Percentiles rank a stretch among this genome's conserved stretches.
phyloP scores from a whole-genome alignment of 1,284 basidiomycete species.

The Mycena sp. region DNA sequence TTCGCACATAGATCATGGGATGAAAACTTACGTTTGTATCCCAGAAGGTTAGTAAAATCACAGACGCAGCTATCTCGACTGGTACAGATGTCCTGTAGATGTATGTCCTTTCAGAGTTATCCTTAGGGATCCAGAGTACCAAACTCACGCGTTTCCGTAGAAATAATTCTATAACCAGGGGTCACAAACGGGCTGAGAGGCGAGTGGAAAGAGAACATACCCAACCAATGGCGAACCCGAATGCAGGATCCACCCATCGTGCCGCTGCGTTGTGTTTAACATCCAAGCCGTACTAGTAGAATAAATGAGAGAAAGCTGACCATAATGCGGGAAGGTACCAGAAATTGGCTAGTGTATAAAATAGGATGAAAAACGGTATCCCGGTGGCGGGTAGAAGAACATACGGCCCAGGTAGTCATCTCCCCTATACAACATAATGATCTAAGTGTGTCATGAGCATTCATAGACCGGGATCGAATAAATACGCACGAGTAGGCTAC shows the following conservation, averaged over 20 bases:
- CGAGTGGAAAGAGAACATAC: slow-evolving; percentile 45
- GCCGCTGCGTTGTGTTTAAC: slow-evolving; percentile 51
- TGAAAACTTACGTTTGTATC: slow-evolving; percentile 59
- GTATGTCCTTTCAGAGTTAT: neutral
- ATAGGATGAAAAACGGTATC: neutral
- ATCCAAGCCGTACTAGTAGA: neutral
- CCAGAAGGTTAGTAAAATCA: slow-evolving; percentile 83
- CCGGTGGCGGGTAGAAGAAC: neutral
- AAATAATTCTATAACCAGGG: slow-evolving; percentile 47
- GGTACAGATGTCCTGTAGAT: slow-evolving; percentile 65
- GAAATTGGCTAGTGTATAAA: slow-evolving; percentile 58
- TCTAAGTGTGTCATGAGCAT: slow-evolving; percentile 39
- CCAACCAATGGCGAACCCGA: slow-evolving; percentile 77
- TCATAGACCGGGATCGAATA: neutral
- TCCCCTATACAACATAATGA: slow-evolving; percentile 73
- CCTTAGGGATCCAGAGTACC: neutral
- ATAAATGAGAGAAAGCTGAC: slow-evolving; percentile 37
- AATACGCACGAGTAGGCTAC: slow-evolving; percentile 66
- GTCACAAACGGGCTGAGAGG: neutral
- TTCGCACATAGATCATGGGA: neutral
- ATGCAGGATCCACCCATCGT: slow-evolving; percentile 80
- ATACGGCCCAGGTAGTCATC: slow-evolving; percentile 70
- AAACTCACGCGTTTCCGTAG: slow-evolving; percentile 58
- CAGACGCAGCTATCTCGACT: slow-evolving; percentile 81
- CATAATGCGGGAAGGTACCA: slow-evolving; percentile 78